Conservation (phyloP, 495 filamentous ascomycete species). For the Talaromyces nanjingensis region DNA sequence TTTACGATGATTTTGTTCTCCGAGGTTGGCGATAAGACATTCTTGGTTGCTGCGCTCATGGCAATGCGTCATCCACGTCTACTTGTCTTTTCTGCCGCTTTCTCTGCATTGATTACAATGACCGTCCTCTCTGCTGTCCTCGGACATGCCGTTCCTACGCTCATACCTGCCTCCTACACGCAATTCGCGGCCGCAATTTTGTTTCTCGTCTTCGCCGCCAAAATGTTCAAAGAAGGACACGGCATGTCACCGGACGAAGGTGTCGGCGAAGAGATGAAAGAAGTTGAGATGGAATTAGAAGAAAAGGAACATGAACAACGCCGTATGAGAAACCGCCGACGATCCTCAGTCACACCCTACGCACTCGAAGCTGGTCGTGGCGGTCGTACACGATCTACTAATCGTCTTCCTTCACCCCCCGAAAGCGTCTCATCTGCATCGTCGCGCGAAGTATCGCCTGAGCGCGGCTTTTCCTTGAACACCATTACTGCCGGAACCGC, state of each 20-base stretch:
- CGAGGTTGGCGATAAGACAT: slow-evolving; percentile 97
- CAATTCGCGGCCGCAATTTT: slow-evolving; percentile 76
- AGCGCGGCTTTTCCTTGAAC: slow-evolving; percentile 28
- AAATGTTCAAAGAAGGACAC: slow-evolving; percentile 79
- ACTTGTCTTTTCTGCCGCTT: slow-evolving; percentile 90
- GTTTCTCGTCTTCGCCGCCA: slow-evolving; percentile 83
- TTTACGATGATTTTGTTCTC: slow-evolving; percentile 97
- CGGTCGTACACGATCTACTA: slow-evolving; percentile 39
- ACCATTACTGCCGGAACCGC: slow-evolving; percentile 55
- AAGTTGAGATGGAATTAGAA: slow-evolving; percentile 90
- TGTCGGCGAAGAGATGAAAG: slow-evolving; percentile 90
- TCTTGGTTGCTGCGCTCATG: slow-evolving; percentile 95
- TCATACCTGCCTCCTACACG: slow-evolving; percentile 84
- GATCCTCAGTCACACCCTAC: slow-evolving; percentile 47
- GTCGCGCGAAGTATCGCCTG: slow-evolving; percentile 52
- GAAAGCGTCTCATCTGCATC: slow-evolving; percentile 49
- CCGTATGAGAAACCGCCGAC: slow-evolving; percentile 42
- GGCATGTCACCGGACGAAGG: slow-evolving; percentile 84
- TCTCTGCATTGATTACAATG: slow-evolving; percentile 85
- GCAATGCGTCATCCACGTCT: slow-evolving; percentile 96
- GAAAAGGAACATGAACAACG: slow-evolving; percentile 74
- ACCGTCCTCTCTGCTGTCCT: slow-evolving; percentile 94
- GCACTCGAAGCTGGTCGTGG: slow-evolving; percentile 38
- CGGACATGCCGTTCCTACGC: slow-evolving; percentile 84
- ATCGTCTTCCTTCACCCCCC: slow-evolving; percentile 47